Evolutionary conservation across 1,284 basidiomycete species (phyloP).

Genomic region (Coriolopsis trogii): DNA sequence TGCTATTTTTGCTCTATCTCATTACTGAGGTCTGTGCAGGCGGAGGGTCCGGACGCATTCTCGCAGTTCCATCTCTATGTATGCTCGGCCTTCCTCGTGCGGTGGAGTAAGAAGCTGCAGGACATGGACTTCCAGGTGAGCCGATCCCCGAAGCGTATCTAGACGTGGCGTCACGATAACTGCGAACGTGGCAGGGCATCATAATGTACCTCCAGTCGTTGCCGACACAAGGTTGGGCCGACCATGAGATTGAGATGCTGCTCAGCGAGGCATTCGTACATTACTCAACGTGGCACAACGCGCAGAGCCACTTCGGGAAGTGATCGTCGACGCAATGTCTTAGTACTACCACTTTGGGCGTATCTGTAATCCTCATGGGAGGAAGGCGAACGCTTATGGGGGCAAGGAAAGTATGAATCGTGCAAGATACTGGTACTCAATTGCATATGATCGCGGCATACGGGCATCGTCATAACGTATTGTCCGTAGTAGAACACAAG

Average conservation of each 20-base stretch:
- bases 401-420: too few species aligned
- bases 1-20: not conserved
- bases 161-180: not conserved
- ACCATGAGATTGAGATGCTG: slow-evolving; percentile 94
- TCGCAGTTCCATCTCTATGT: slow-evolving; percentile 97
- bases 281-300: slow-evolving; percentile 92
- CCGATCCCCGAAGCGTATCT: not conserved
- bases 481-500: too few species aligned
- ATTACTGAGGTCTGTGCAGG: slow-evolving; percentile 47
- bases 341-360: too few species aligned
- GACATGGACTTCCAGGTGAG: slow-evolving; percentile 96
- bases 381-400: too few species aligned
- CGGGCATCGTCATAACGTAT: too few species aligned
- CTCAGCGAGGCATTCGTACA: slow-evolving; percentile 96
- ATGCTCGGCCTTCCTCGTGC: slow-evolving; percentile 91
- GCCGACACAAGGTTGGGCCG: slow-evolving; percentile 94
- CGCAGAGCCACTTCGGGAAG: slow-evolving; percentile 84
- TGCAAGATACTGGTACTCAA: too few species aligned
- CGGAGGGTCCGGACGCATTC: slow-evolving; percentile 93
- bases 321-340: too few species aligned
- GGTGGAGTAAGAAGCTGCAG: slow-evolving; percentile 88
- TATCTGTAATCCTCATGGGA: too few species aligned
- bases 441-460: too few species aligned
- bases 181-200: slow-evolving; percentile 67
- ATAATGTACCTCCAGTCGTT: slow-evolving; percentile 99